Evolutionary conservation across 208 protist species (phyloP).

Genomic region (Acanthamoeba royreba): DNA sequence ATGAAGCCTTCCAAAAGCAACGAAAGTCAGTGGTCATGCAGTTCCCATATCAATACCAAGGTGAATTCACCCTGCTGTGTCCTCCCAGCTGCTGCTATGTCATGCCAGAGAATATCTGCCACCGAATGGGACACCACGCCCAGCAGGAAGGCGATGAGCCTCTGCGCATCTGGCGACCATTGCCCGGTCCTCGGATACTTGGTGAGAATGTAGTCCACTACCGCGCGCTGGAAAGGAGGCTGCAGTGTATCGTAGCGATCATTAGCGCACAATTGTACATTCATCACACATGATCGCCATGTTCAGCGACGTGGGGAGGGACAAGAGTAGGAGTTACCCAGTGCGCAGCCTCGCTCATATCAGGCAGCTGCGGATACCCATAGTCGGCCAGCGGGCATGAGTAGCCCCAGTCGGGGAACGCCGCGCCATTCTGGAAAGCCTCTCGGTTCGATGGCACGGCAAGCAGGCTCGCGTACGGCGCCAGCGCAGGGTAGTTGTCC

Average conservation of each 20-base stretch:
- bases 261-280: not conserved
- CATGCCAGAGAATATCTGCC: slow-evolving; percentile 14
- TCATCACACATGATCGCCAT: not conserved
- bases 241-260: not conserved
- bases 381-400: not conserved
- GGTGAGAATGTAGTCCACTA: not conserved
- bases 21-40: not conserved
- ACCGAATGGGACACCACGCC: not conserved
- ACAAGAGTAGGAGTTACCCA: not conserved
- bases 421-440: slow-evolving; percentile 38
- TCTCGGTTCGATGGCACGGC: not conserved
- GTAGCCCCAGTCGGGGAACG: slow-evolving; percentile 47
- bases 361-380: not conserved
- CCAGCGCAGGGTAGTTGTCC: not conserved
- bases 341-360: slow-evolving; percentile 38
- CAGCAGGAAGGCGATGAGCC: slow-evolving; percentile 29
- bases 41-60: not conserved
- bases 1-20: not conserved
- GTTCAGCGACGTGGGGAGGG: not conserved
- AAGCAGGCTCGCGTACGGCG: not conserved
- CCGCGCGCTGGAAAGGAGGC: not conserved
- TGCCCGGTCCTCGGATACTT: not conserved
- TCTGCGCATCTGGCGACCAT: not conserved
- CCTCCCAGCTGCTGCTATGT: not conserved
- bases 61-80: not conserved